Conservation (phyloP, 192 early-diverging fungal genomes). For the Fimicolochytrium jonesii region DNA sequence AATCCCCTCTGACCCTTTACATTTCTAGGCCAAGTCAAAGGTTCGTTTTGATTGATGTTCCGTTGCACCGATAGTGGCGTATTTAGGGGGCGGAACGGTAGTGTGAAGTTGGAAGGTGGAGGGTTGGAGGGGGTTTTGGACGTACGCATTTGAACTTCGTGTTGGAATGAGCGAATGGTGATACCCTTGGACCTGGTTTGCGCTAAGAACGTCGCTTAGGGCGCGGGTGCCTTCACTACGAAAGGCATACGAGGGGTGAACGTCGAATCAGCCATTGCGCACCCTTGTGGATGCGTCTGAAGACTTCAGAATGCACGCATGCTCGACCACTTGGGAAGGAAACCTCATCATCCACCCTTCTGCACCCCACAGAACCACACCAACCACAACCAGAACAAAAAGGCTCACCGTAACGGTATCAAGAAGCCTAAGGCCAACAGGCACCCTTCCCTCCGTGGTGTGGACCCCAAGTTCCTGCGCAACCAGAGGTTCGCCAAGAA, state of each 20-base stretch:
- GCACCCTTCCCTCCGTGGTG: conserved; percentile 90
- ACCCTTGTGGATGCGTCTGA: neutral
- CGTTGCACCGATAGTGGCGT: neutral
- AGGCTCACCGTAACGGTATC: conserved; percentile 99
- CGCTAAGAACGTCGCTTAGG: neutral
- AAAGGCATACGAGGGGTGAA: neutral
- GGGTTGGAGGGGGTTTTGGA: neutral
- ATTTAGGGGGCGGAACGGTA: neutral
- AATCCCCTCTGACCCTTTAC: neutral
- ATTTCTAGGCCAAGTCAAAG: conserved; percentile 27
- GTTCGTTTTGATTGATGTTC: conserved; percentile 1
- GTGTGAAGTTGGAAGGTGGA: neutral
- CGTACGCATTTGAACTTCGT: neutral
- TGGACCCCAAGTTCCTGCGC: conserved; percentile 91
- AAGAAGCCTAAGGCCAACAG: conserved; percentile 91
- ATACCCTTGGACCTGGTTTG: neutral
- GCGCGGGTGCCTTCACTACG: neutral
- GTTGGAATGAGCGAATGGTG: neutral
- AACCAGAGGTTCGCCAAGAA: conserved; percentile 96
- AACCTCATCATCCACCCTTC: neutral
- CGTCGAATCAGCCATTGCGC: neutral
- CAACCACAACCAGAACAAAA: conserved; percentile 99
- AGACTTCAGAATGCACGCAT: neutral
- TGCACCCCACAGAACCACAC: conserved; percentile 82
- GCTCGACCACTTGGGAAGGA: neutral